Conservation (phyloP, 2,329 filamentous ascomycete genomes). For the Tricladium varicosporioides region DNA sequence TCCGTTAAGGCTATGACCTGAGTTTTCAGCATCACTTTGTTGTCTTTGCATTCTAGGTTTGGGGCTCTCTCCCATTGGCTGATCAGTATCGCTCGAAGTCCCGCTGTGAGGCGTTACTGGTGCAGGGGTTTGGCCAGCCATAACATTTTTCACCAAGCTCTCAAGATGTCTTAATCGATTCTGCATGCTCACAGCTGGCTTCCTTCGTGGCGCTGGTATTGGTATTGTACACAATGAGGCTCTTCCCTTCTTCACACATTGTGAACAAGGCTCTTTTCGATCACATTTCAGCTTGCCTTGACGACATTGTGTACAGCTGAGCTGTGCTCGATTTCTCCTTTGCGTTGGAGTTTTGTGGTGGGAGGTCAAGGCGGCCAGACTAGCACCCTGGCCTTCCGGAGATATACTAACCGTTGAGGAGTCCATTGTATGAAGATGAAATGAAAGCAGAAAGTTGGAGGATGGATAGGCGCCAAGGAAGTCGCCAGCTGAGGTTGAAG, state of each 20-base stretch:
- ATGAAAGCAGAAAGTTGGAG: no score
- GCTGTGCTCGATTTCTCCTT: constrained; percentile 19
- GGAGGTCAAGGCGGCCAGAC: neutral
- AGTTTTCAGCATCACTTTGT: no score
- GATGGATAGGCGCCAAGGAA: no score
- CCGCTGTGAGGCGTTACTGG: neutral
- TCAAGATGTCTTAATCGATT: constrained; percentile 54
- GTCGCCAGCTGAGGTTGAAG: no score
- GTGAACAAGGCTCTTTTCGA: constrained; percentile 48
- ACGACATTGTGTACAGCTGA: constrained; percentile 23
- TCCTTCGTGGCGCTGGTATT: constrained; percentile 42
- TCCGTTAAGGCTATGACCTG: neutral
- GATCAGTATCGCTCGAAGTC: neutral
- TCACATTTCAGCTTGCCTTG: constrained; percentile 47
- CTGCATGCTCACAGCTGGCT: constrained; percentile 47
- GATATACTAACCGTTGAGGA: neutral
- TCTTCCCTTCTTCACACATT: constrained; percentile 51
- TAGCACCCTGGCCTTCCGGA: neutral
- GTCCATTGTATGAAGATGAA: no score
- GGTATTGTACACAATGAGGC: constrained; percentile 48
- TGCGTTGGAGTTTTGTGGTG: neutral
- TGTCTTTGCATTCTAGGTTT: neutral
- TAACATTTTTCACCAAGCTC: constrained; percentile 55
- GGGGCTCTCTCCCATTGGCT: neutral
- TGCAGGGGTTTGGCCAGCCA: constrained; percentile 32